These are phyloP conservation scores for Pichia californica DNA, from an alignment of 805 yeast genomes.

Conservation along the genomic window DNA sequence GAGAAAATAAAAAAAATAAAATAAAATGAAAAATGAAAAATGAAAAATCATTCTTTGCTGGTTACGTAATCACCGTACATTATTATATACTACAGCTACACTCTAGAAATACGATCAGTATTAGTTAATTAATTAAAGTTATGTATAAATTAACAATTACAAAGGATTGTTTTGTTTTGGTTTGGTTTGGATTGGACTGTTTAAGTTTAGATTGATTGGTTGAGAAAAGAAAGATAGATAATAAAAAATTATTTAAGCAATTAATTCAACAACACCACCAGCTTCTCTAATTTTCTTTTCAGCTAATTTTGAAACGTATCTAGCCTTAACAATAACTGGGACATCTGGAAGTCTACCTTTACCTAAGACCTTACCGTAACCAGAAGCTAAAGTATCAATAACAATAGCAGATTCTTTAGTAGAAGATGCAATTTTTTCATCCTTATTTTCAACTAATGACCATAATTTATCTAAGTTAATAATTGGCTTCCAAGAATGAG, in stretches of 20 bases:
- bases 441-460: slow-evolving; percentile 95
- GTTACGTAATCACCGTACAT: too few relatives aligned
- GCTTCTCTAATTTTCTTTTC: slow-evolving; percentile 99
- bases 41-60: too few relatives aligned
- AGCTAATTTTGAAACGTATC: slow-evolving; percentile 98
- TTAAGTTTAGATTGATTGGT: background rate
- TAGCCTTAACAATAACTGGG: slow-evolving; percentile 98
- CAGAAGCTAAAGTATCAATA: slow-evolving; percentile 98
- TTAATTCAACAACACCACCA: slow-evolving; percentile 99
- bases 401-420: slow-evolving; percentile 93
- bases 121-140: too few relatives aligned
- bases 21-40: too few relatives aligned
- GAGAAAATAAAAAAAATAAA: too few relatives aligned
- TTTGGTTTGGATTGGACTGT: too few relatives aligned
- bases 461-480: slow-evolving; percentile 98
- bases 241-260: slow-evolving; percentile 61
- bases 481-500: slow-evolving; percentile 97
- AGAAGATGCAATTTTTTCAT: slow-evolving; percentile 80
- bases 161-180: background rate
- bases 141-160: slow-evolving; percentile 4
- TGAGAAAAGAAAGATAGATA: background rate
- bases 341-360: slow-evolving; percentile 97
- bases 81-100: too few relatives aligned
- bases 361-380: slow-evolving; percentile 99
- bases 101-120: background rate